Percentiles rank a stretch among this genome's conserved stretches.
Evolutionary conservation across 140 eudicot genomes (phyloP).

Genomic region (Anethum foeniculum): DNA sequence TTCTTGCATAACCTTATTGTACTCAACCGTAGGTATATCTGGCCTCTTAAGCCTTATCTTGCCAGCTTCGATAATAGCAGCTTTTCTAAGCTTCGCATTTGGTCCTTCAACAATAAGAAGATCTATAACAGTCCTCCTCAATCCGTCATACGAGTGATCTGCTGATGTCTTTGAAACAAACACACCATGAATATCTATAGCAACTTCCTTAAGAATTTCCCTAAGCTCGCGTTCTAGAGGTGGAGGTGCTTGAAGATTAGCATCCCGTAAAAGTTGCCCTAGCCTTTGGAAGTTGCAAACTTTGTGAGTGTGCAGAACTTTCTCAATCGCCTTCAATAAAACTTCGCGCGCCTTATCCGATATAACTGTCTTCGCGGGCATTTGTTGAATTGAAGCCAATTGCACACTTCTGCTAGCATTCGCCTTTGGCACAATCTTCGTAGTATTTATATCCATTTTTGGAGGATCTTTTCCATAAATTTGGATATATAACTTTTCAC

Average conservation of each 20-base stretch:
- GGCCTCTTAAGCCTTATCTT: slow-evolving; percentile 43
- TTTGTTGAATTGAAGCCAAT: slow-evolving; percentile 21
- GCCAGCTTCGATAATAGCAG: slow-evolving; percentile 62
- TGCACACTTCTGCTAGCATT: slow-evolving; percentile 19
- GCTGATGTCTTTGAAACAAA: slow-evolving; percentile 63
- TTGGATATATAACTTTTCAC: neutral
- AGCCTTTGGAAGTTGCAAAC: slow-evolving; percentile 75
- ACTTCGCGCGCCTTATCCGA: slow-evolving; percentile 59
- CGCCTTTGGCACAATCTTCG: slow-evolving; percentile 20
- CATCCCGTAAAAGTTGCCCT: slow-evolving; percentile 52
- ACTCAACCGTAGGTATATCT: slow-evolving; percentile 30
- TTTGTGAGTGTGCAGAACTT: slow-evolving; percentile 45
- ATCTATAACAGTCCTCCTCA: slow-evolving; percentile 74
- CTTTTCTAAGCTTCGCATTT: slow-evolving; percentile 69
- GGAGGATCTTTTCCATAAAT: slow-evolving; percentile 15
- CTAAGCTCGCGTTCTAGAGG: slow-evolving; percentile 38
- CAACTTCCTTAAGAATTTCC: slow-evolving; percentile 46
- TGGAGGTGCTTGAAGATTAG: slow-evolving; percentile 47
- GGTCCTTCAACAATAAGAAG: slow-evolving; percentile 67
- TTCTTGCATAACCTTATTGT: slow-evolving; percentile 58
- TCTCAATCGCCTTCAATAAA: slow-evolving; percentile 48
- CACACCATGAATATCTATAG: slow-evolving; percentile 57
- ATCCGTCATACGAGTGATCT: slow-evolving; percentile 50
- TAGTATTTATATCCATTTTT: slow-evolving; percentile 21
- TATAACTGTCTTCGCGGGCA: slow-evolving; percentile 25